phyloP scores from a whole-genome alignment of 208 protist species.

The Porcisia deanei region DNA sequence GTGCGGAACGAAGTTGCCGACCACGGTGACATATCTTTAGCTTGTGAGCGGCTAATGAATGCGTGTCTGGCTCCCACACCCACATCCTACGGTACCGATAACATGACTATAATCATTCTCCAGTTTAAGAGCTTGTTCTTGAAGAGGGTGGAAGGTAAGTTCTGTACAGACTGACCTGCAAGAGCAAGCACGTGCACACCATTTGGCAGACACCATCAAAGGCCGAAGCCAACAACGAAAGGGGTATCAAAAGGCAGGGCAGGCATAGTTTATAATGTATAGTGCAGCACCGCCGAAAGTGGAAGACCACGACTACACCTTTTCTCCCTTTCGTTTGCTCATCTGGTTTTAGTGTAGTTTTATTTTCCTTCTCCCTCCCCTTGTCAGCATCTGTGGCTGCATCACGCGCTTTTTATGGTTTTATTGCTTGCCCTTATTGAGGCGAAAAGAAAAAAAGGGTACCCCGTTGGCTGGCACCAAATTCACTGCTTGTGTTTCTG shows the following conservation, averaged over 20 bases:
- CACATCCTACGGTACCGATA: constrained; percentile 81
- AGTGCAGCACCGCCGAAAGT: constrained; percentile 5
- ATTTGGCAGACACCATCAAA: not conserved
- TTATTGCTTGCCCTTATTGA: constrained; percentile 5
- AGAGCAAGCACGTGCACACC: not conserved
- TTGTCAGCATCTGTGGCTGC: constrained; percentile 5
- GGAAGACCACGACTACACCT: not conserved
- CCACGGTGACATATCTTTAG: constrained; percentile 81
- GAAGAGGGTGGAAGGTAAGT: constrained; percentile 72
- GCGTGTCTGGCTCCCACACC: constrained; percentile 71
- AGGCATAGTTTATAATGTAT: not conserved
- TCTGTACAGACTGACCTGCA: constrained; percentile 16
- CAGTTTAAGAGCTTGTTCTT: constrained; percentile 91
- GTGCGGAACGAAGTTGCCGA: constrained; percentile 87
- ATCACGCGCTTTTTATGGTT: constrained; percentile 4
- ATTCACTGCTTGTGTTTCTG: not conserved
- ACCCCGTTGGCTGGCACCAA: not conserved
- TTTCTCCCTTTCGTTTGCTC: not conserved
- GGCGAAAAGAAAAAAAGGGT: not conserved
- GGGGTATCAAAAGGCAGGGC: not conserved
- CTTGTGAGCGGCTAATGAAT: constrained; percentile 87
- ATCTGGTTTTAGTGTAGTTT: not conserved
- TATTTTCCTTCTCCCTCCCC: constrained; percentile 3
- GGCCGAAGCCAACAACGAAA: not conserved
- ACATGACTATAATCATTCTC: constrained; percentile 92